A percentile compares a stretch with the other conserved stretches of the same genome.
Conservation (phyloP, 768 basidiomycete species). For the Mycena vulgaris region DNA sequence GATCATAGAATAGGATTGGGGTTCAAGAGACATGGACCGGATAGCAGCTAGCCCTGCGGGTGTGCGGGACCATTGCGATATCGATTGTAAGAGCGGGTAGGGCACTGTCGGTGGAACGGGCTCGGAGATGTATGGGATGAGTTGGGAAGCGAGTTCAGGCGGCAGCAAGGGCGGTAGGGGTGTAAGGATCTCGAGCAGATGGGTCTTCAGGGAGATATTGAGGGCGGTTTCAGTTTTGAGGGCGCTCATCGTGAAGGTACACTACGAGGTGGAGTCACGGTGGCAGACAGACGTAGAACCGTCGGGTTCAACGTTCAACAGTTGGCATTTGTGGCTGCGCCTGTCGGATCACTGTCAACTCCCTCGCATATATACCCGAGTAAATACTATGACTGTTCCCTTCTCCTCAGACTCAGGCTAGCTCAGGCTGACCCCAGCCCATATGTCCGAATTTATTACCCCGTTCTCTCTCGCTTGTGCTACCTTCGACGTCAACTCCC, state of each 20-base stretch:
- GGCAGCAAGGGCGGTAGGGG: conserved; percentile 66
- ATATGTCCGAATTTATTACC: conserved; percentile 20
- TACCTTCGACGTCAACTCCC: conserved; percentile 40
- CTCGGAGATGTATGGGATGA: conserved; percentile 57
- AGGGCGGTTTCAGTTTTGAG: conserved; percentile 50
- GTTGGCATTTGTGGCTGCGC: too few species aligned
- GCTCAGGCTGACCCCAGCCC: conserved; percentile 1
- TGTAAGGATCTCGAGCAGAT: conserved; percentile 66
- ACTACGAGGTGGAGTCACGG: too few species aligned
- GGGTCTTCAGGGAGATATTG: conserved; percentile 78
- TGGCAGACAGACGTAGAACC: too few species aligned
- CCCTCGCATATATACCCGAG: conserved; percentile 29
- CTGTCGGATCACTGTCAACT: conserved; percentile 25
- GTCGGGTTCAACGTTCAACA: too few species aligned
- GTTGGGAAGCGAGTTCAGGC: conserved; percentile 55
- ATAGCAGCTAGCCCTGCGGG: conserved; percentile 58
- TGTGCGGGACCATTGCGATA: conserved; percentile 82
- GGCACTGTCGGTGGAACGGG: conserved; percentile 66
- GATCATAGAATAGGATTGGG: conserved; percentile 76
- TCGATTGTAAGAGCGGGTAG: conserved; percentile 68
- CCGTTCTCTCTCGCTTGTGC: conserved; percentile 25
- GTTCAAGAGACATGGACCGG: conserved; percentile 61
- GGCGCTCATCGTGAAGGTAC: too few species aligned
- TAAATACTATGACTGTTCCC: conserved; percentile 3
- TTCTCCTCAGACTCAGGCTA: neutral